phyloP scores from a whole-genome alignment of 257 asterid species.

The Nicotiana knightiana region DNA sequence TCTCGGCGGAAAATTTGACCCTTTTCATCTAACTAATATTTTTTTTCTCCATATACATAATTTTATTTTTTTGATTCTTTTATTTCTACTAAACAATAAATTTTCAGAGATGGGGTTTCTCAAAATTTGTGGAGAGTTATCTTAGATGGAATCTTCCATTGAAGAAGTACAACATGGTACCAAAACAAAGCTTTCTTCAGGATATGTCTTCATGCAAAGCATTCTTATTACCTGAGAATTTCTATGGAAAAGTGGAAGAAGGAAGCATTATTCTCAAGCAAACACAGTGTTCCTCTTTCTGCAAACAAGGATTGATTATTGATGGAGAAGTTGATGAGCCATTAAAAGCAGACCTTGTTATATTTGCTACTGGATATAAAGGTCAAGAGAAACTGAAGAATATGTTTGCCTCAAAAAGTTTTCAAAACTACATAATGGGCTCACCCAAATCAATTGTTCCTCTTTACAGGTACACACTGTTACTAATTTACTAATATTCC shows the following conservation, averaged over 20 bases:
- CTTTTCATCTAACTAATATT: no score
- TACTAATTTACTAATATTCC: background rate
- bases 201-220: slow-evolving; percentile 37
- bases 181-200: slow-evolving; percentile 35
- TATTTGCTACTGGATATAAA: slow-evolving; percentile 55
- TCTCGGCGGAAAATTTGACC: no score
- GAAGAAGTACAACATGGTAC: slow-evolving; percentile 50
- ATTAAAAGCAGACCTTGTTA: slow-evolving; percentile 41
- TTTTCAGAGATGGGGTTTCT: slow-evolving; percentile 51
- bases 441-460: slow-evolving; percentile 37
- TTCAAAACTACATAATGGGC: slow-evolving; percentile 28
- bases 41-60: no score
- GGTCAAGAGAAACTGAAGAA: slow-evolving; percentile 51
- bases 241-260: slow-evolving; percentile 48
- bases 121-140: slow-evolving; percentile 50
- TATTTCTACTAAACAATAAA: background rate
- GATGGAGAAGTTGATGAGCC: slow-evolving; percentile 30
- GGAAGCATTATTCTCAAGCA: slow-evolving; percentile 45
- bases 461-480: slow-evolving; percentile 45
- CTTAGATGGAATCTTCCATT: slow-evolving; percentile 41
- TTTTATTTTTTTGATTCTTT: background rate
- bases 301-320: slow-evolving; percentile 37
- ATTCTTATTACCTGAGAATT: slow-evolving; percentile 27
- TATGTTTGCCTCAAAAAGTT: slow-evolving; percentile 31
- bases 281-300: slow-evolving; percentile 22